Evolutionary conservation across 208 protist genomes (phyloP).

Genomic region (Zelonia costaricensis): DNA sequence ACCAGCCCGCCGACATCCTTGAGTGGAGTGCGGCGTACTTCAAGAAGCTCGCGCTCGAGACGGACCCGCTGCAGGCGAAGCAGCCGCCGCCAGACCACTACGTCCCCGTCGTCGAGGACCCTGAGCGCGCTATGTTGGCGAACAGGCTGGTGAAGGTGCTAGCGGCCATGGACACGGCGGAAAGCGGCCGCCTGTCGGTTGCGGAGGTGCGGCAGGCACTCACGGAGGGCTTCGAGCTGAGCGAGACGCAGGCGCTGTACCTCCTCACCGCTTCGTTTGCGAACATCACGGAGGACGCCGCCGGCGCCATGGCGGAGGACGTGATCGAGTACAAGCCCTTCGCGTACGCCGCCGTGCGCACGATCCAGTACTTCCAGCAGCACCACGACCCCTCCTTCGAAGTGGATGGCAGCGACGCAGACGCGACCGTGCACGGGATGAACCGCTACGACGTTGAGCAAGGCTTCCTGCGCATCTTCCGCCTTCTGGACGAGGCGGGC

Average conservation of each 20-base stretch:
- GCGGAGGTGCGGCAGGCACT: conserved; percentile 52
- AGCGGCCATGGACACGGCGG: conserved; percentile 39
- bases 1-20: conserved; percentile 91
- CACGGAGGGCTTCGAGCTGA: conserved; percentile 58
- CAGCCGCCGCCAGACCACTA: conserved; percentile 42
- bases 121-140: conserved; percentile 31
- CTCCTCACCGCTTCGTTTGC: conserved; percentile 62
- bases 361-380: conserved; percentile 79
- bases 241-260: conserved; percentile 75
- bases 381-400: conserved; percentile 40
- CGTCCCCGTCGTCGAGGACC: conserved; percentile 41
- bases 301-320: conserved; percentile 27
- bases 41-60: conserved; percentile 78
- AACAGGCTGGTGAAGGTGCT: conserved; percentile 66
- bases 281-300: conserved; percentile 25
- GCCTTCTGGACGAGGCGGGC: conserved; percentile 54
- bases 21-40: conserved; percentile 94
- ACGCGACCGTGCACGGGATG: conserved; percentile 81
- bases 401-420: conserved; percentile 29
- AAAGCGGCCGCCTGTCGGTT: conserved; percentile 49
- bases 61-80: conserved; percentile 55
- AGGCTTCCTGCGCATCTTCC: conserved; percentile 78
- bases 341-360: conserved; percentile 44
- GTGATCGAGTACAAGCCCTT: conserved; percentile 74
- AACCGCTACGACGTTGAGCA: conserved; percentile 76